These are phyloP conservation scores for Aspergillus sp. DNA, from an alignment of 2,329 filamentous ascomycete species.

Conservation along the genomic window DNA sequence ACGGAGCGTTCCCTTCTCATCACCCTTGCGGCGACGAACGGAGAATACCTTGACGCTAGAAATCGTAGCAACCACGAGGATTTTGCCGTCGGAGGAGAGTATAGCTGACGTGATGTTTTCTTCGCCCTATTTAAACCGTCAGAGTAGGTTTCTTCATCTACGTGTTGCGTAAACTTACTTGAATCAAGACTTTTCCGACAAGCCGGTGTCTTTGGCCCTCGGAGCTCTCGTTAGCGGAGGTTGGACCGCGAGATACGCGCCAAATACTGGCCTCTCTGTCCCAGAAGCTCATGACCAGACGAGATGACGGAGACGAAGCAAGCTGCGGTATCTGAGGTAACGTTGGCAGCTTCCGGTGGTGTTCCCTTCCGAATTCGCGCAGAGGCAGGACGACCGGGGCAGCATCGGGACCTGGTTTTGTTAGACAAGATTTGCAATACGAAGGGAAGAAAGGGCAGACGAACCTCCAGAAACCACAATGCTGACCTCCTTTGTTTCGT, in stretches of 20 bases:
- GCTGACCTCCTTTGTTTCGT: conserved; percentile 78
- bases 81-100: conserved; percentile 67
- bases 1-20: conserved; percentile 59
- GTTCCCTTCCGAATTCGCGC: conserved; percentile 70
- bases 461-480: conserved; percentile 87
- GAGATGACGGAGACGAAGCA: conserved; percentile 66
- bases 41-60: conserved; percentile 75
- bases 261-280: conserved; percentile 83
- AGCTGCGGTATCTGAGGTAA: conserved; percentile 77
- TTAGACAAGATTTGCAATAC: conserved; percentile 8
- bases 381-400: conserved; percentile 79
- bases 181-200: conserved; percentile 63
- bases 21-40: conserved; percentile 53
- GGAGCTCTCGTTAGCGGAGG: conserved; percentile 46
- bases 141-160: conserved; percentile 26
- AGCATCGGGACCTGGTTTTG: conserved; percentile 70
- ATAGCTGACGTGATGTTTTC: conserved; percentile 76
- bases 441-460: conserved; percentile 19
- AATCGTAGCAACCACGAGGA: conserved; percentile 74
- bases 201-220: conserved; percentile 44
- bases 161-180: conserved; percentile 28
- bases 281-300: conserved; percentile 89
- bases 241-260: conserved; percentile 52
- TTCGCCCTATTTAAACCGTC: conserved; percentile 57
- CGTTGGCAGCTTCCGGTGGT: conserved; percentile 77